phyloP scores from a whole-genome alignment of 2,329 filamentous ascomycete species.

The Colletotrichum truncatum region DNA sequence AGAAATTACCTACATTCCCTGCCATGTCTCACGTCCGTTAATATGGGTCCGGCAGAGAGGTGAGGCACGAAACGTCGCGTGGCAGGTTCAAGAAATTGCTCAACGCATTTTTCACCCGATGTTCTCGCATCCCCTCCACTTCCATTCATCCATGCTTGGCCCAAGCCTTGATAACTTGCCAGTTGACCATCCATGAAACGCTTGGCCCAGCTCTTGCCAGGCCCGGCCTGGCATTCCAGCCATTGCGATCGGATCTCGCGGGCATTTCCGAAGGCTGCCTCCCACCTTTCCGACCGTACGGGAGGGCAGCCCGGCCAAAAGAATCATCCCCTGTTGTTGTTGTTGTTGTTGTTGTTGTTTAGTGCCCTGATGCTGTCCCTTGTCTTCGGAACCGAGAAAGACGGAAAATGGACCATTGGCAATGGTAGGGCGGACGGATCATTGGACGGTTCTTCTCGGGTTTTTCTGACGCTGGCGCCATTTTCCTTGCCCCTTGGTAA shows the following conservation, averaged over 20 bases:
- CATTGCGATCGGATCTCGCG: neutral
- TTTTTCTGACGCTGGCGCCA: too few relatives aligned
- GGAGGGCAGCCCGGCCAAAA: too few relatives aligned
- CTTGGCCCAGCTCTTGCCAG: neutral
- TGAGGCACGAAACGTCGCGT: constrained; percentile 27
- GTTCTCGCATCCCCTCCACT: neutral
- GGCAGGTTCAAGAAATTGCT: neutral
- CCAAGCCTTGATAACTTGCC: neutral
- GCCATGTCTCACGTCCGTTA: neutral
- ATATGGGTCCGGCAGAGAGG: neutral
- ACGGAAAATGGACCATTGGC: too few relatives aligned
- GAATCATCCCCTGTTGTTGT: too few relatives aligned
- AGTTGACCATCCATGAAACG: neutral
- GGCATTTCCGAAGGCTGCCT: neutral
- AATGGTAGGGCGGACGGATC: too few relatives aligned
- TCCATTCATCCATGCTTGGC: neutral
- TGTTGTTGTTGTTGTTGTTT: too few relatives aligned
- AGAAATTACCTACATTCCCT: too few relatives aligned
- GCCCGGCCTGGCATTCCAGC: too few relatives aligned
- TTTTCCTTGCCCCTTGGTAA: too few relatives aligned
- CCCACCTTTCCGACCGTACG: neutral
- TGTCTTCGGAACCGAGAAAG: too few relatives aligned
- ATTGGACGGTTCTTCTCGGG: too few relatives aligned
- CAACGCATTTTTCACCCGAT: neutral
- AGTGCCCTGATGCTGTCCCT: too few relatives aligned